Conservation (phyloP, 176 grass and related monocot species). For the Tillandsia leiboldiana region DNA sequence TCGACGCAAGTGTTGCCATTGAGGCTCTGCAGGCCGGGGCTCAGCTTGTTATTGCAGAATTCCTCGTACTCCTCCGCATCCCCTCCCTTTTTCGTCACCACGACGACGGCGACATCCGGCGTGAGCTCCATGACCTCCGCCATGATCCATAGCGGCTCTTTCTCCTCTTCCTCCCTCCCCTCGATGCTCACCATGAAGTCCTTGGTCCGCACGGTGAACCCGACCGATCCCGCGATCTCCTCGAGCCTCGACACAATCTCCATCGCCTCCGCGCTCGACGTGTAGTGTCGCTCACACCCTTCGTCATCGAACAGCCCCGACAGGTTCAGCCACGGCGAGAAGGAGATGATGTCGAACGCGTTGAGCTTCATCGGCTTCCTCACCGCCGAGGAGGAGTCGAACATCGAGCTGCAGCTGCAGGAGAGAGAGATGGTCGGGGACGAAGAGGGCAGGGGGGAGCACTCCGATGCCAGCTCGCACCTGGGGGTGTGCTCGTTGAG, state of each 20-base stretch:
- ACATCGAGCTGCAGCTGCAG: no score
- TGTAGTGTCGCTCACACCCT: conserved; percentile 31
- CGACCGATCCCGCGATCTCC: conserved; percentile 34
- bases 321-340: conserved; percentile 50
- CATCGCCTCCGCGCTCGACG: conserved; percentile 32
- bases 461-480: neutral
- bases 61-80: conserved; percentile 47
- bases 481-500: neutral
- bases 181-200: conserved; percentile 43
- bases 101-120: conserved; percentile 35
- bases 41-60: conserved; percentile 41
- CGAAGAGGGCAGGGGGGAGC: neutral
- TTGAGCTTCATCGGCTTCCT: conserved; percentile 38
- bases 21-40: conserved; percentile 18
- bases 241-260: conserved; percentile 38
- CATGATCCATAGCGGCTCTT: conserved; percentile 42
- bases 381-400: conserved; percentile 14
- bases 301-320: conserved; percentile 43
- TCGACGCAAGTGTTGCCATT: neutral
- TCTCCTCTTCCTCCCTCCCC: conserved; percentile 38
- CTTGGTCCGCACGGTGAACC: conserved; percentile 49
- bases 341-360: conserved; percentile 61
- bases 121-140: conserved; percentile 48
- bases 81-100: conserved; percentile 38
- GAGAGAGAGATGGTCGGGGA: no score